Evolutionary conservation across 495 filamentous ascomycete genomes (phyloP), one percentile per base, ranked within the genome.

Genomic region (Chlorociboria aeruginascens): DNA sequence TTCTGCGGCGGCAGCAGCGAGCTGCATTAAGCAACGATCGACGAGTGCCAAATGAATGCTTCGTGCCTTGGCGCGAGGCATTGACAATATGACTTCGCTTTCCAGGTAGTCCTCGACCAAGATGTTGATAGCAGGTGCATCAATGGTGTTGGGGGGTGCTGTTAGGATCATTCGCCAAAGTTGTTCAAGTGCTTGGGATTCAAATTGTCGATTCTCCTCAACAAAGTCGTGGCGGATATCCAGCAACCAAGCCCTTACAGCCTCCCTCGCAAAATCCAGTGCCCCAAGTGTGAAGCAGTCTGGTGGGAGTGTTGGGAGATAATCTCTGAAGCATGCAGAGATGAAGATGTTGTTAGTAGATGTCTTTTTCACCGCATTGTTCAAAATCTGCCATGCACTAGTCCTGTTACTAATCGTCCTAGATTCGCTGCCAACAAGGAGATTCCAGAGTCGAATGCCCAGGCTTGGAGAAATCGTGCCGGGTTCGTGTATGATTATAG

Each of bases 151-250:
- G n/a, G 71, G 67, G 3, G 78, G 79, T 10, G 85, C 80, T 14
- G 72, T 79, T 40, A 95, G 59, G 13, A 90, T 79, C 57, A 95
- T 79, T 12, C 75, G 77, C 90, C 90, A 97, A 40, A 96, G 68
- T 36, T 86, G 72, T 44, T 92, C 85, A 42, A 85, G 71, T 8
- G 81, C 83, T 13, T 73, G 67, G 43, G 83, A 71, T 11, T 69
- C 57, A 16, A 79, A 65, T 7, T 72, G 59, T 29, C 69, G 65
- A 49, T 72, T 61, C 32, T 71, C 73, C 9, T 54, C 59, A 13
- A 46, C 34, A 32, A 47, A 45, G n/a, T 44, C 37, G n/a, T 31
- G 34, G 1, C 38, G 32, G 17, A 28, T 39, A 36, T 57, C 52
- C 33, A 51, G 46, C 34, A 58, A 32, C 60, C 54, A 52, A 17